phyloP scores from a whole-genome alignment of 2,329 filamentous ascomycete genomes.

The Proliferodiscus dingleyae region DNA sequence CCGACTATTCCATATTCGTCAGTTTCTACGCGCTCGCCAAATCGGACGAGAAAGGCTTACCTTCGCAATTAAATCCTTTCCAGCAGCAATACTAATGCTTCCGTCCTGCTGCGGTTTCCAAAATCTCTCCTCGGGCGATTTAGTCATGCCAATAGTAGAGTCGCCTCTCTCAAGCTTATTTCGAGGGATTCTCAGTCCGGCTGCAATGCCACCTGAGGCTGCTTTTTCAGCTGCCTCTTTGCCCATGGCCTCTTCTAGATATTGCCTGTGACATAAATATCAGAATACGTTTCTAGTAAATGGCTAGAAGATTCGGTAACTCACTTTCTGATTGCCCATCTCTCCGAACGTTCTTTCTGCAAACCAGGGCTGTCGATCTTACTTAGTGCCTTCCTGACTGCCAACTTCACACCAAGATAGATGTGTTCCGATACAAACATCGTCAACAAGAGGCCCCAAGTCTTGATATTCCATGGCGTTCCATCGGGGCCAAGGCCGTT shows the following conservation, averaged over 20 bases:
- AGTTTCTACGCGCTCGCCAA: background rate
- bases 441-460: constrained; percentile 74
- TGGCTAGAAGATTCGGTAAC: constrained; percentile 38
- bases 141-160: constrained; percentile 45
- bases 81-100: constrained; percentile 53
- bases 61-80: constrained; percentile 50
- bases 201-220: constrained; percentile 42
- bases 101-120: constrained; percentile 58
- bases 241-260: constrained; percentile 65
- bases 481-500: constrained; percentile 61
- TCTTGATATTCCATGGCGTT: constrained; percentile 64
- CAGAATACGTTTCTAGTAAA: background rate
- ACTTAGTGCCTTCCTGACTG: constrained; percentile 65
- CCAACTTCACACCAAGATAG: constrained; percentile 73
- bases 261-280: constrained; percentile 19
- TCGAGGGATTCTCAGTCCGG: constrained; percentile 59
- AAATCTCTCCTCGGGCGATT: constrained; percentile 53
- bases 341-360: constrained; percentile 77
- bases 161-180: constrained; percentile 58
- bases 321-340: constrained; percentile 74
- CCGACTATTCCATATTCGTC: background rate
- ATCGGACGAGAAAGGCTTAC: constrained; percentile 19
- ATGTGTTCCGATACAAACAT: constrained; percentile 86
- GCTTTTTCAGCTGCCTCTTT: constrained; percentile 48
- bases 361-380: constrained; percentile 83